Conservation (phyloP, 768 basidiomycete genomes). For the Holtermanniella nyarrowii region DNA sequence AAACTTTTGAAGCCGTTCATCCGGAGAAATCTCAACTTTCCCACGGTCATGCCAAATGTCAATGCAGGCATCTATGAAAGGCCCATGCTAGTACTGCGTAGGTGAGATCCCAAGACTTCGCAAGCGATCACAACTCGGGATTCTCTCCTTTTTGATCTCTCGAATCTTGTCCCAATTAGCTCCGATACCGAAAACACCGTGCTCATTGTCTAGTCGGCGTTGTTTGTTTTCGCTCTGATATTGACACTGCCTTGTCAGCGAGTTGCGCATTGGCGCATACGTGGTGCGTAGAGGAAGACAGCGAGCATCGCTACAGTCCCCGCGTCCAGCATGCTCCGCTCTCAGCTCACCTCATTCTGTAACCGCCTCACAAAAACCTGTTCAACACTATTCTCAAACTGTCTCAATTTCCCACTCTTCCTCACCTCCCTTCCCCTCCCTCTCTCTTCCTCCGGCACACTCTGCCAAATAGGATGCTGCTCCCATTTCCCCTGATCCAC, state of each 20-base stretch:
- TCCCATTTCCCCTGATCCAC: conserved; percentile 69
- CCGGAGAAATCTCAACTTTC: too few relatives aligned
- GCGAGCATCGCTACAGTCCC: neutral
- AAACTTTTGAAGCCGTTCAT: too few relatives aligned
- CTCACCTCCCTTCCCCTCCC: conserved; percentile 25
- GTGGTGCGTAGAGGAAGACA: too few relatives aligned
- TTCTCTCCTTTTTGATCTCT: conserved; percentile 57
- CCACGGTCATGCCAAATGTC: too few relatives aligned
- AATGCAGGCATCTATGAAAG: too few relatives aligned
- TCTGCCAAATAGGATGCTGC: conserved; percentile 59
- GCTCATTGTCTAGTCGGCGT: conserved; percentile 60
- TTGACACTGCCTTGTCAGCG: conserved; percentile 50
- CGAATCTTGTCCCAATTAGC: conserved; percentile 85
- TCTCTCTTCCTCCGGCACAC: conserved; percentile 33
- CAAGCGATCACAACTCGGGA: conserved; percentile 69
- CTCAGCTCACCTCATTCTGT: conserved; percentile 44
- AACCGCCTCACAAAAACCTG: conserved; percentile 60
- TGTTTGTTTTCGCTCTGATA: conserved; percentile 57
- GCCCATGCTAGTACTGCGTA: neutral
- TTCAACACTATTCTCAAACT: conserved; percentile 72
- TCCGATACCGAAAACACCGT: conserved; percentile 82
- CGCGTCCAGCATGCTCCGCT: neutral
- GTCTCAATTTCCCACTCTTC: conserved; percentile 43
- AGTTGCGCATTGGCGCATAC: too few relatives aligned
- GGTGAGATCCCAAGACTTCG: conserved; percentile 37